These are phyloP conservation scores for Lycium barbarum DNA, from an alignment of 257 asterid genomes.

Conservation along the genomic window DNA sequence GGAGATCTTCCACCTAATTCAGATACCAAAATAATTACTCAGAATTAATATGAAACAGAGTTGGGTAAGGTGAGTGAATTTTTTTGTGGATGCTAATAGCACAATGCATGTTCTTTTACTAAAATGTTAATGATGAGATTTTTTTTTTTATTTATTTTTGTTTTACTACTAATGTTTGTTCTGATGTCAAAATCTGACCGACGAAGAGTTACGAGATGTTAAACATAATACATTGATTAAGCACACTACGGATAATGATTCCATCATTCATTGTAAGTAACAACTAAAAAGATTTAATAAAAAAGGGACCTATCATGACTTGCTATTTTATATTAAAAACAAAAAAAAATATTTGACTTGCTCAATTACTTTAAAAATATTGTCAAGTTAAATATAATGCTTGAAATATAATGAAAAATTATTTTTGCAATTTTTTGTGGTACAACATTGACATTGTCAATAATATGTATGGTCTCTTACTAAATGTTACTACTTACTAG, in stretches of 20 bases:
- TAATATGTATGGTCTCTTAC: neutral
- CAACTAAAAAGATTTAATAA: no score
- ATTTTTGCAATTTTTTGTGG: neutral
- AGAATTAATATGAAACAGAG: neutral
- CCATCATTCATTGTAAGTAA: neutral
- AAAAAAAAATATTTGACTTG: neutral
- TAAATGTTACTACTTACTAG: neutral
- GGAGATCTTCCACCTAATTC: neutral
- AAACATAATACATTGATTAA: no score
- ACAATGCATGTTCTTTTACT: no score
- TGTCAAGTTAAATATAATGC: neutral
- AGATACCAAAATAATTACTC: neutral
- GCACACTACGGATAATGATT: no score
- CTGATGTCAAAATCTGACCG: no score
- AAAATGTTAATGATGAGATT: no score
- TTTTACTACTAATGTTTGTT: no score
- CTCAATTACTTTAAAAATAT: neutral
- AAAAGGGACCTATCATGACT: neutral
- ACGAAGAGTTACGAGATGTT: no score
- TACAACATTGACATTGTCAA: neutral
- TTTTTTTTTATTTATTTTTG: no score
- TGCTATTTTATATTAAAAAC: neutral
- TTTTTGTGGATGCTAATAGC: no score
- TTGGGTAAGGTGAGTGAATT: neutral
- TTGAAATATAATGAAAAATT: neutral